Base-by-base conservation (phyloP, 2,329 filamentous ascomycete genomes). In the Claviceps paspali region DNA sequence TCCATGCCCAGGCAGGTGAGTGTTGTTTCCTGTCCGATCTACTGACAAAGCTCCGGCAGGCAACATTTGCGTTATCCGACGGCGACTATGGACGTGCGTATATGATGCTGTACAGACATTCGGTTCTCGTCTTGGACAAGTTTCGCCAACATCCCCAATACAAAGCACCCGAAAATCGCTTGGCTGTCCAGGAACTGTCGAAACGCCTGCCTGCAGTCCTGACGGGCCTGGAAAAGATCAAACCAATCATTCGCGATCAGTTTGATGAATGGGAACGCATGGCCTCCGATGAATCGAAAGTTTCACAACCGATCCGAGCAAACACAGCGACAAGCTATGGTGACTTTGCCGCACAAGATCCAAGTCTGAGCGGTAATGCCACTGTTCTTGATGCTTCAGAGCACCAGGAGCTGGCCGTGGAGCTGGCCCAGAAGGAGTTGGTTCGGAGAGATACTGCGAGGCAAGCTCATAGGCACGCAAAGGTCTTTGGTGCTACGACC, bases 21-120 rank as follows among this genome's bases (percentile, higher is more conserved):
- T n/a, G n/a, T n/a, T n/a, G n/a, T n/a, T n/a, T n/a, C n/a, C n/a
- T n/a, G 32, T 6, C 12, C 4, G 7, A 15, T 8, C 21, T 24
- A 14, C 32, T 37, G n/a, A 42, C 18, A 7, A 4, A 3, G 11
- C n/a, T 26, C 23, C 15, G 6, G 17, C 24, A 95, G 83, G 87
- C 85, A 15, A 69, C 75, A 36, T 84, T 88, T 48, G 94, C 94
- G 53, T 71, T 91, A 50, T 71, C 73, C 29, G 88, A 96, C 57
- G 79, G 80, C 50, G 87, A 95, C 58, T 76, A 85, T 45, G 76
- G 86, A 49, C 81, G 91, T 52, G 83, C 88, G 4, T 98, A 93
- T 56, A 71, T 95, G 38, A 76, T 96, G 41, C 73, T 93, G n/a
- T 84, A 91, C 54, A 78, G 91, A 47, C 86, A 93, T 60, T 85